Evolutionary conservation across 2,329 filamentous ascomycete genomes (phyloP), one percentile per base, ranked within the genome.

Genomic region (Cordyceps sp.): DNA sequence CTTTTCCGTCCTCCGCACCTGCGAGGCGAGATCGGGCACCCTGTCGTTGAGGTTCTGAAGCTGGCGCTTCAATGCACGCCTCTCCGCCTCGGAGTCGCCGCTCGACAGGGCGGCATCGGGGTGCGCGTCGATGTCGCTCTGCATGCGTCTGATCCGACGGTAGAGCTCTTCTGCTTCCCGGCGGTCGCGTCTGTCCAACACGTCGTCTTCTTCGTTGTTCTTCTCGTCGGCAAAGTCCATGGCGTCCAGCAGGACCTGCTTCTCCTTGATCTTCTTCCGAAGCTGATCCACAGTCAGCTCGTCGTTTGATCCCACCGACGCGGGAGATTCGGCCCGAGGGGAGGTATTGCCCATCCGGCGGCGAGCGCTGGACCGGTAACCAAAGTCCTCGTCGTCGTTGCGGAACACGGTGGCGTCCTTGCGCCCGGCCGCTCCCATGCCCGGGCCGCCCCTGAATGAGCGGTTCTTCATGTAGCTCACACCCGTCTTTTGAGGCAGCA

Each of bases 381-480:
- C 85, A 45, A 92, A 72, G 37, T 85, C 79, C 43, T 93, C 84
- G 45, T 93, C 85, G 42, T 96, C 90, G 50, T 96, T 94, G 49
- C 92, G 88, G 58, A 88, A 98, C 4, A 96, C 80, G 0, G 90
- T 98, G 3, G 81, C 90, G 58, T 98, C 90, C 53, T 96, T 96
- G 30, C 86, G 79, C 24, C 69, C 70, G 28, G 60, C 60, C 28
- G 62, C 63, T 30, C 66, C 58, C 3, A 68, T 67, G 23, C 65
- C 66, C 19, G 66, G 66, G 17, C 64, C 64, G 13, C 73, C 71
- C 35, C 77, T 73, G 64, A 98, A 93, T 0, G 90, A 98, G 44
- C 93, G 88, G 34, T 73, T 86, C 58, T 98, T 98, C 45, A 96
- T 69, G 47, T 96, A 96, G 58, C 88, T 96, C 14, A 98, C 86